Base-by-base conservation (phyloP, 257 asterid genomes). In the Solanum corneliomulleri region DNA sequence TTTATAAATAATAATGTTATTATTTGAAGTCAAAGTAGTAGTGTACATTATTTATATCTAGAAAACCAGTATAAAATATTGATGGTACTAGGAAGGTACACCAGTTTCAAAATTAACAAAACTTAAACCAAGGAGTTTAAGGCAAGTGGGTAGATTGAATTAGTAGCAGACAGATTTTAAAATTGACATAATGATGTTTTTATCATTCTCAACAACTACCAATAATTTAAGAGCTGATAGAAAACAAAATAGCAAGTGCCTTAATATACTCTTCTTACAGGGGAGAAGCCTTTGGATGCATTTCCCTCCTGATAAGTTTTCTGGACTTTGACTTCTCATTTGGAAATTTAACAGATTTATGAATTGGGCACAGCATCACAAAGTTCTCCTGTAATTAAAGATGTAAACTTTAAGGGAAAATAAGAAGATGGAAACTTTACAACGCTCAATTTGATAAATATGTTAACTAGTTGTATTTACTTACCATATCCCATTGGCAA, bases 401-500 rank as follows among this genome's bases (percentile, higher is more conserved):
- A 33, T 81, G 85, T 29, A 31, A n/a, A 49, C 29, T 49, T 80
- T 16, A 3, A 81, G 27, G 85, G 68, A 81, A 80, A 81, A 49
- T 12, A 29, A 35, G 85, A 81, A 49, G 45, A 18, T 11, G 18
- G 5, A 49, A 47, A 80, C 42, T 49, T 29, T 81, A 49, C 69
- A 45, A 58, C 25, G 42, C 84, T 78, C 69, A 81, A 33, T 77
- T 72, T 49, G 69, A 60, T 62, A 45, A 84, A 47, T 49, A 18
- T 78, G 23, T 23, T 70, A 10, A 84, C 33, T 29, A 64, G 41
- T 27, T 76, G 20, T 66, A 29, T 68, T 15, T 82, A 71, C 98
- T 77, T 90, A 97, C 99, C 93, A 92, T 89, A 72, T 94, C 95
- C 98, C 98, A 95, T 94, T 96, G 93, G 94, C 99, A 97, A 75